Percentiles rank a stretch among this genome's conserved stretches.
Conservation (phyloP, 805 yeast species). For the Kurtzmaniella cleridarum region DNA sequence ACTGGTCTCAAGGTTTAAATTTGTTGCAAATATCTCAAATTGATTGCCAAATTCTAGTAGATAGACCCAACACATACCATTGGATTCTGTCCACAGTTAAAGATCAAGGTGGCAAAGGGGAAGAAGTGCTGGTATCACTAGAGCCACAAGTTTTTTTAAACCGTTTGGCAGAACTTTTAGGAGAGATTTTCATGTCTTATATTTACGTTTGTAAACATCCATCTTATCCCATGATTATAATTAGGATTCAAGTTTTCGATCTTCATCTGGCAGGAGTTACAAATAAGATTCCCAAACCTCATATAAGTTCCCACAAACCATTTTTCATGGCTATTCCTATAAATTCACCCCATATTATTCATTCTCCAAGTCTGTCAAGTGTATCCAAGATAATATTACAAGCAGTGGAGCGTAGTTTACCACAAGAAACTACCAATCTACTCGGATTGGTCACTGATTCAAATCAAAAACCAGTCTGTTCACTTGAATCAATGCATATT, state of each 20-base stretch:
- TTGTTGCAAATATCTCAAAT: constrained; percentile 64
- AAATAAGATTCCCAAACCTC: constrained; percentile 23
- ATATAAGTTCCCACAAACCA: constrained; percentile 51
- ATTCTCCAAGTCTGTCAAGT: constrained; percentile 39
- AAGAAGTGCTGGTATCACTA: constrained; percentile 30
- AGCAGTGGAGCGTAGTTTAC: constrained; percentile 50
- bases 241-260: constrained; percentile 69
- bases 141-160: constrained; percentile 50
- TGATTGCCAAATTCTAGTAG: constrained; percentile 61
- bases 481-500: constrained; percentile 52
- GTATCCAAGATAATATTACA: constrained; percentile 54
- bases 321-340: constrained; percentile 62
- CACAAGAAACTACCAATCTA: constrained; percentile 39
- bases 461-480: constrained; percentile 31
- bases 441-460: constrained; percentile 31
- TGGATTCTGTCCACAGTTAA: constrained; percentile 48
- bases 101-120: constrained; percentile 20
- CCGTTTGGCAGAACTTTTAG: constrained; percentile 41
- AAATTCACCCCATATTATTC: constrained; percentile 63
- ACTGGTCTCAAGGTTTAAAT: constrained; percentile 55
- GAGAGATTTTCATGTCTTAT: constrained; percentile 53
- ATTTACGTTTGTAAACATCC: constrained; percentile 66
- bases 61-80: constrained; percentile 42
- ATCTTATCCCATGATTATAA: constrained; percentile 49
- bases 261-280: constrained; percentile 13